Base-by-base conservation (phyloP, 768 basidiomycete genomes). In the Mycena maculata region DNA sequence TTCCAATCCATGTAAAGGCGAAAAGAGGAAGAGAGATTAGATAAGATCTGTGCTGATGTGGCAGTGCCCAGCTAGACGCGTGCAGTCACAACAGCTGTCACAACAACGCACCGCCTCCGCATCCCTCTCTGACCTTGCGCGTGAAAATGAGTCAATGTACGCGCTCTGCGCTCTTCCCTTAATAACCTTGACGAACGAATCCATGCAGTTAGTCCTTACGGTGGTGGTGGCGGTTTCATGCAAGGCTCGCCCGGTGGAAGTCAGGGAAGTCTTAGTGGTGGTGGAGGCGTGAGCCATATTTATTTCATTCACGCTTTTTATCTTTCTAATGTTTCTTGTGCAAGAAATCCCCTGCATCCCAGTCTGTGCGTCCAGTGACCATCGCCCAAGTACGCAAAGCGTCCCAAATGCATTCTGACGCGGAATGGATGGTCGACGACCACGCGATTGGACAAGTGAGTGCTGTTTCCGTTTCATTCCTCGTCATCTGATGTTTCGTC, bases 401-500 rank as follows among this genome's bases (percentile, higher is more conserved):
- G 2, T 84, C 81, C n/a, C 95, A 96, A 81, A 85, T 90, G 7
- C 94, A 97, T 75, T 84, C 91, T 1, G 96, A 98, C 71, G 91
- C 93, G 2, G 94, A 96, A 63, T 98, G 95, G 89, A 84, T 84
- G 65, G 83, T 99, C 36, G 95, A 95, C 63, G 92, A 89, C 30
- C 79, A 84, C 5, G 92, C 96, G 68, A 83, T 96, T 63, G 92
- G 92, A 52, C 93, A 94, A 77, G 96, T 94, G 69, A 13, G 69
- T 74, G 28, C 52, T 9, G 16, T 69, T 55, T 28, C 10, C 53
- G 44, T 54, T 25, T 39, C 45, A 28, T 28, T 38, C 31, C 15
- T 60, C 38, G 52, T 25, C 44, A 30, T 18, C 68, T 59, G 39
- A 48, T 22, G 60, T 47, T 22, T 64, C 68, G 30, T 71, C 61